phyloP scores from a whole-genome alignment of 306 rosid genomes.

The Casuarina cunninghamiana region DNA sequence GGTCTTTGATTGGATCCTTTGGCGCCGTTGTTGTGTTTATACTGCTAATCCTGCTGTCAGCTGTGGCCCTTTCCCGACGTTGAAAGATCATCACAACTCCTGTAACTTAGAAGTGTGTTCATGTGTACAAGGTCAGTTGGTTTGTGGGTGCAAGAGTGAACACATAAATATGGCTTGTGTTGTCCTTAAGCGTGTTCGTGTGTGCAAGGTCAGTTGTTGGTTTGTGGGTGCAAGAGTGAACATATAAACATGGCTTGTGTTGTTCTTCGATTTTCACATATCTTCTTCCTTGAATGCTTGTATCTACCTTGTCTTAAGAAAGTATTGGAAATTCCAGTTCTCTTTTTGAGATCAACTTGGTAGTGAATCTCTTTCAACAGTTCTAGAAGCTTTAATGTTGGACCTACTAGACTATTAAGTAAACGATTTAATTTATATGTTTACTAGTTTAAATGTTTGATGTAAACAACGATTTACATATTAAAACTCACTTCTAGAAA shows the following conservation, averaged over 20 bases:
- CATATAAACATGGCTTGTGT: not conserved
- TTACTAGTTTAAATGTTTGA: no score
- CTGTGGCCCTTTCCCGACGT: conserved; percentile 42
- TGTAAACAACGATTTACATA: no score
- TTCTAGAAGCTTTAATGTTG: no score
- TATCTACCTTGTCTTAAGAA: no score
- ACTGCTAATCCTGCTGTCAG: conserved; percentile 41
- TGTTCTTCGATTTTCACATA: not conserved
- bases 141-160: not conserved
- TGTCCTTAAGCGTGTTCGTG: not conserved
- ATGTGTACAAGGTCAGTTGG: not conserved
- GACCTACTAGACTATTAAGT: no score
- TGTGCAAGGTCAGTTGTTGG: not conserved
- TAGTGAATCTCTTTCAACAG: no score
- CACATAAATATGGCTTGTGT: not conserved
- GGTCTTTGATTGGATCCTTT: conserved; percentile 65
- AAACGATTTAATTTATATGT: no score
- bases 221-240: not conserved
- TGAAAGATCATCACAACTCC: conserved; percentile 2
- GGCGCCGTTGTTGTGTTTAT: conserved; percentile 37
- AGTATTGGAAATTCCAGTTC: no score
- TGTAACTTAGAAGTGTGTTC: not conserved
- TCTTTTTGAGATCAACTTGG: no score
- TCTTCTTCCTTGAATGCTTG: not conserved
- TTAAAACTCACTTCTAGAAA: no score